Percentiles rank a stretch among this genome's conserved stretches.
Evolutionary conservation across 2,329 filamentous ascomycete species (phyloP).

Genomic region (Xylariales sp.): DNA sequence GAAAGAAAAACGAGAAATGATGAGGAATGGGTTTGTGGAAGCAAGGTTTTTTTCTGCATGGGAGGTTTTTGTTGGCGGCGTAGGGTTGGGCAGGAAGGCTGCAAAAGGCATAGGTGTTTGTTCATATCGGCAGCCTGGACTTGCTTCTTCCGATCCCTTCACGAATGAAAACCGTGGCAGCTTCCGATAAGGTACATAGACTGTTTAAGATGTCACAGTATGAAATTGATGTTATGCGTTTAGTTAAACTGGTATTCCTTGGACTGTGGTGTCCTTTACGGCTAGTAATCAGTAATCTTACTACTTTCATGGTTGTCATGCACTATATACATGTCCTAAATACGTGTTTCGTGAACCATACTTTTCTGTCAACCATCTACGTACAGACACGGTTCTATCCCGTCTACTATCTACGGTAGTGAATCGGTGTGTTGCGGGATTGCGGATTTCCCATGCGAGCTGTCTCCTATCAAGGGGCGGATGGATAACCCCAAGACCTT

Average conservation of each 20-base stretch:
- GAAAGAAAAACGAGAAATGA: slow-evolving; percentile 30
- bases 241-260: slow-evolving; percentile 10
- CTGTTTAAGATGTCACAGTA: slow-evolving; percentile 46
- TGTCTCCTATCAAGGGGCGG: neutral
- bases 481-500: neutral
- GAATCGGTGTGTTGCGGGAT: neutral
- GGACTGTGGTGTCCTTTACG: neutral
- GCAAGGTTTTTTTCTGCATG: slow-evolving; percentile 37
- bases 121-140: slow-evolving; percentile 43
- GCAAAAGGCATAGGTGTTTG: slow-evolving; percentile 36
- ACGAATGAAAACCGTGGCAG: slow-evolving; percentile 37
- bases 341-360: neutral
- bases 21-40: slow-evolving; percentile 26
- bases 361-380: too few relatives aligned
- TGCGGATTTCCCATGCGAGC: neutral
- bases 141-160: slow-evolving; percentile 42
- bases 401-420: neutral
- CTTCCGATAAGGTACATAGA: slow-evolving; percentile 48
- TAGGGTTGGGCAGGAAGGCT: slow-evolving; percentile 29
- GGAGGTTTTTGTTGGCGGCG: slow-evolving; percentile 37
- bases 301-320: neutral
- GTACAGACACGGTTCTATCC: too few relatives aligned
- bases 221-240: slow-evolving; percentile 31
- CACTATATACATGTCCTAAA: neutral
- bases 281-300: neutral